Evolutionary conservation across 305 asterid genomes (phyloP).

Genomic region (Withania somnifera): DNA sequence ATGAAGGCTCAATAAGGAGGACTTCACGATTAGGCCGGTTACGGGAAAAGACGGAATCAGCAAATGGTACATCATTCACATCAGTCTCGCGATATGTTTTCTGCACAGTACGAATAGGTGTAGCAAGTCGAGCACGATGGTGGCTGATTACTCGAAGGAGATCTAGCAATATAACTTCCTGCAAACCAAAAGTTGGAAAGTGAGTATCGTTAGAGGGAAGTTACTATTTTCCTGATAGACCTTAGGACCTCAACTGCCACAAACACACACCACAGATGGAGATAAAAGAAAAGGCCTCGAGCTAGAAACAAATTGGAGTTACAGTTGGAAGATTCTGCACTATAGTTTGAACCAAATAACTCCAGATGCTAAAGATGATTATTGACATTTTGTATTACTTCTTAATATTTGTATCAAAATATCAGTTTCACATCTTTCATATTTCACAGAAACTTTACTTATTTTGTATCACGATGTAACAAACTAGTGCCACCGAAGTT

Average conservation of each 20-base stretch:
- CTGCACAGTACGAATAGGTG: constrained; percentile 94
- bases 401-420: neutral
- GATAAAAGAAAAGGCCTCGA: neutral
- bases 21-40: constrained; percentile 40
- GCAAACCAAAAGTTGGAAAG: constrained; percentile 16
- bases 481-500: neutral
- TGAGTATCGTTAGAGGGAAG: constrained; percentile 16
- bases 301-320: neutral
- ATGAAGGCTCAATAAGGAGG: constrained; percentile 61
- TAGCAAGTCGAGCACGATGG: constrained; percentile 93
- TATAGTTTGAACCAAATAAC: neutral
- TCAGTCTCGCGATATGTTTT: constrained; percentile 53
- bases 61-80: constrained; percentile 41
- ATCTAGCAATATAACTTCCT: constrained; percentile 81
- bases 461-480: neutral
- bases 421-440: neutral
- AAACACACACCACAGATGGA: neutral
- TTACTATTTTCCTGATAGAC: neutral
- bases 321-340: neutral
- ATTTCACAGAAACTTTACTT: neutral
- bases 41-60: constrained; percentile 34
- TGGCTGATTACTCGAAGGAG: constrained; percentile 81
- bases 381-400: neutral
- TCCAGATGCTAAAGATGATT: neutral
- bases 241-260: neutral